A percentile compares a stretch with the other conserved stretches of the same genome.
These are phyloP conservation scores for Yamadazyma friedrichii DNA, from an alignment of 1,139 yeast species.

Conservation along the genomic window DNA sequence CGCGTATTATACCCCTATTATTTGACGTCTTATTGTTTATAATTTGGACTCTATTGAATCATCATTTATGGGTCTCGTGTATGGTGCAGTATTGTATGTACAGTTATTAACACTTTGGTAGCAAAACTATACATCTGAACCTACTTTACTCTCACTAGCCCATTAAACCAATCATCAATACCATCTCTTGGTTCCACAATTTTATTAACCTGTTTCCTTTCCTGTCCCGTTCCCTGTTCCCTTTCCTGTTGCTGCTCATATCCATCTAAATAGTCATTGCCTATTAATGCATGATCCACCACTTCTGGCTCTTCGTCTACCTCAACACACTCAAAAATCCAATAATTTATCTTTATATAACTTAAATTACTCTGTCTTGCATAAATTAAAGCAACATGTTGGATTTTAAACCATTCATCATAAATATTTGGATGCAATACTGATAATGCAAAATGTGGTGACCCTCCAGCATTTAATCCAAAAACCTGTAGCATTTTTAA, in stretches of 20 bases:
- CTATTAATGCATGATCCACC: not conserved
- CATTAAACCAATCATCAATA: constrained; percentile 44
- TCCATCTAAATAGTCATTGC: not conserved
- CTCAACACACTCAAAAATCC: constrained; percentile 29
- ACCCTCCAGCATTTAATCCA: constrained; percentile 53
- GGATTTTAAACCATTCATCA: constrained; percentile 59
- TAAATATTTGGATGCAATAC: constrained; percentile 53
- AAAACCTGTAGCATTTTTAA: constrained; percentile 44
- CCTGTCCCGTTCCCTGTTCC: not conserved
- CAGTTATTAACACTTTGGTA: too few relatives aligned
- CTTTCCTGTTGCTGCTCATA: too few relatives aligned
- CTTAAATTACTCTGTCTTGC: constrained; percentile 22
- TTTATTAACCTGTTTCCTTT: constrained; percentile 3
- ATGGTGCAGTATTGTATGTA: too few relatives aligned
- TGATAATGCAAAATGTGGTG: constrained; percentile 56
- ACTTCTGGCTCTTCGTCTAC: not conserved
- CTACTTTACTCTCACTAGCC: constrained; percentile 17
- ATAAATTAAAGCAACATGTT: constrained; percentile 48
- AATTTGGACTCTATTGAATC: too few relatives aligned
- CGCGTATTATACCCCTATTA: too few relatives aligned
- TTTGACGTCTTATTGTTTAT: too few relatives aligned
- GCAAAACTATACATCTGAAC: not conserved
- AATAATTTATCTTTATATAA: constrained; percentile 45
- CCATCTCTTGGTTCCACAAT: constrained; percentile 39
- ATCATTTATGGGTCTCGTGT: too few relatives aligned